phyloP scores from a whole-genome alignment of 2,329 filamentous ascomycete genomes.

The Neobulgaria alba region DNA sequence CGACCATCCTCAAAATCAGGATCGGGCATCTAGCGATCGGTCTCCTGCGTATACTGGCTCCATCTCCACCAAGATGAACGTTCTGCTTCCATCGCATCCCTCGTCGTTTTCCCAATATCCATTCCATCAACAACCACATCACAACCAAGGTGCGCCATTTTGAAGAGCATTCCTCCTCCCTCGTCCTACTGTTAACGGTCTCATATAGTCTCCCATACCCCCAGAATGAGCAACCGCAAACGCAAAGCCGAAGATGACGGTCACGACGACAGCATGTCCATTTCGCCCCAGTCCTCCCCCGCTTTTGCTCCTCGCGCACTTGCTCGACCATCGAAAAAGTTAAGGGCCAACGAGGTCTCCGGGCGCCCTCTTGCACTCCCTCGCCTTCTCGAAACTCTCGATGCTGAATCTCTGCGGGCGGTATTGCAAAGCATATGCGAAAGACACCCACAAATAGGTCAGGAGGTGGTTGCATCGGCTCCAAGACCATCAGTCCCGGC shows the following conservation, averaged over 20 bases:
- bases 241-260: conserved; percentile 83
- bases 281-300: conserved; percentile 78
- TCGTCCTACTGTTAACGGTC: conserved; percentile 31
- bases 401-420: conserved; percentile 72
- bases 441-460: conserved; percentile 73
- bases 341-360: conserved; percentile 55
- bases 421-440: conserved; percentile 90
- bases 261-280: conserved; percentile 81
- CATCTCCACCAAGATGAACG: conserved; percentile 44
- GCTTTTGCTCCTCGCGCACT: conserved; percentile 63
- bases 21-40: neutral
- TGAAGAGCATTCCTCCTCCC: neutral
- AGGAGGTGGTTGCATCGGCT: conserved; percentile 75
- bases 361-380: conserved; percentile 57
- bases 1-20: too few species aligned
- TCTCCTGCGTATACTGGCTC: neutral
- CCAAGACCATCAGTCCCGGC: conserved; percentile 80
- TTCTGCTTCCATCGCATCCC: conserved; percentile 49
- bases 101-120: conserved; percentile 50
- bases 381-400: conserved; percentile 88
- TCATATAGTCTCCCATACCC: conserved; percentile 34
- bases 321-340: conserved; percentile 55
- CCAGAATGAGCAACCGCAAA: conserved; percentile 37
- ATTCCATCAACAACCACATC: conserved; percentile 46
- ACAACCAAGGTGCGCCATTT: conserved; percentile 42